Evolutionary conservation across 148 eudicot genomes (phyloP), one percentile per base, ranked within the genome.

Genomic region (Rheum nobile): DNA sequence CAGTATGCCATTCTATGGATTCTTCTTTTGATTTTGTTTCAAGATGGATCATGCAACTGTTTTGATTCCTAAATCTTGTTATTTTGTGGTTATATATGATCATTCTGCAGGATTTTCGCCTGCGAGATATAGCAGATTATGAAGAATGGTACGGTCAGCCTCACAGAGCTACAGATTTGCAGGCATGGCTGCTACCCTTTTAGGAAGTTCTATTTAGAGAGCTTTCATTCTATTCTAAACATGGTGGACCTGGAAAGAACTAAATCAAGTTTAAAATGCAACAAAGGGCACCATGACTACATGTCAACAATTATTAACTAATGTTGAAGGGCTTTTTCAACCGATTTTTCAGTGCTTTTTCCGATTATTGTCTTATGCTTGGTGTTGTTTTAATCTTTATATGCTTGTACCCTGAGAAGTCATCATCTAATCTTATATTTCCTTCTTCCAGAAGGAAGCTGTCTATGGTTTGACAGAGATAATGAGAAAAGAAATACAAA

Each of bases 71-170:
- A 38, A 77, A 32, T 41, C 69, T 31, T 29, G 69, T 63, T 63
- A 31, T 14, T 17, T 26, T 29, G 67, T 63, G 39, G 37, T 79
- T 26, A 72, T 73, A 50, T 73, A 24, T 10, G 70, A 68, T 79
- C 61, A 41, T 55, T 74, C 12, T 87, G 83, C 76, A 94, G 98
- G 98, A 94, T 77, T 94, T 94, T 76, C 83, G 98, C 74, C 74
- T 94, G 72, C 88, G 82, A 71, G 85, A 91, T 81, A 77, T 83
- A 68, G 79, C 77, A 21, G 93, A 94, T 75, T 94, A 94, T 75
- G 93, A 87, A 76, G 93, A 91, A 83, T 94, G 98, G 98, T 94
- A 94, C 78, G 91, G 96, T 74, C 98, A 89, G 81, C 93, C 97
- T 43, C 98, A 94, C 76, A 85, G 79, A 80, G 98, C 98, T 41